Evolutionary conservation across 495 filamentous ascomycete species (phyloP).

Genomic region (Clohesyomyces aquaticus): DNA sequence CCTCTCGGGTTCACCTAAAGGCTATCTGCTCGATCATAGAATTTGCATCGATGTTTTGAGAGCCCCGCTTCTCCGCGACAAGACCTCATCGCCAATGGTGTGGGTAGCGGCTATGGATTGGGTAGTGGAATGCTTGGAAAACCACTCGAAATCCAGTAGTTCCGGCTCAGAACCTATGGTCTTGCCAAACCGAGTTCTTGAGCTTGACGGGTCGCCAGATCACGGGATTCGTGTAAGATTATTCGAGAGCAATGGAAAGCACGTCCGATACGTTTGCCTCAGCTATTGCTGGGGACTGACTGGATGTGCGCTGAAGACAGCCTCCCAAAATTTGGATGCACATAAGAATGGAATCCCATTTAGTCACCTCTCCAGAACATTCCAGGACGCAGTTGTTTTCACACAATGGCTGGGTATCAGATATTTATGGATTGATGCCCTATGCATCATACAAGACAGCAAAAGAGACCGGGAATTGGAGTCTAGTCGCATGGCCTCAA

Average conservation of each 20-base stretch:
- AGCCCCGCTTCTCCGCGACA: too few relatives aligned
- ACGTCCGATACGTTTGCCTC: conserved; percentile 22
- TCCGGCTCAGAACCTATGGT: too few relatives aligned
- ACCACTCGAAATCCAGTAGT: too few relatives aligned
- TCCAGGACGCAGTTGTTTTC: conserved; percentile 31
- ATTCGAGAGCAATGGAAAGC: not conserved
- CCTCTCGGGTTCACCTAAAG: too few relatives aligned
- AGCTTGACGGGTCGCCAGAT: not conserved
- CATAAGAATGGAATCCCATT: conserved; percentile 8
- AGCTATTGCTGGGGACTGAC: conserved; percentile 33
- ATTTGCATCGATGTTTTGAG: too few relatives aligned
- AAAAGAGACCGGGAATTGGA: conserved; percentile 19
- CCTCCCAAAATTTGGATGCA: conserved; percentile 6
- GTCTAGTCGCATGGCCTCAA: conserved; percentile 6
- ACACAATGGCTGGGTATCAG: conserved; percentile 13
- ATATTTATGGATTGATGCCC: conserved; percentile 36
- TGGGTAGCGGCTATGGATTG: too few relatives aligned
- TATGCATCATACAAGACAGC: conserved; percentile 36
- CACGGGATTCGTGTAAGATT: not conserved
- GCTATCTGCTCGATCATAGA: too few relatives aligned
- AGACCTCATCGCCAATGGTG: too few relatives aligned
- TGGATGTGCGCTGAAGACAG: conserved; percentile 12
- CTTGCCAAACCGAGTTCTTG: conserved; percentile 13
- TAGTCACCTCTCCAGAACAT: conserved; percentile 14
- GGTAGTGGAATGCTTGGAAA: too few relatives aligned